Percentiles rank a stretch among this genome's conserved stretches.
Evolutionary conservation across 2,329 filamentous ascomycete genomes (phyloP).

Genomic region (Penicillium palitans): DNA sequence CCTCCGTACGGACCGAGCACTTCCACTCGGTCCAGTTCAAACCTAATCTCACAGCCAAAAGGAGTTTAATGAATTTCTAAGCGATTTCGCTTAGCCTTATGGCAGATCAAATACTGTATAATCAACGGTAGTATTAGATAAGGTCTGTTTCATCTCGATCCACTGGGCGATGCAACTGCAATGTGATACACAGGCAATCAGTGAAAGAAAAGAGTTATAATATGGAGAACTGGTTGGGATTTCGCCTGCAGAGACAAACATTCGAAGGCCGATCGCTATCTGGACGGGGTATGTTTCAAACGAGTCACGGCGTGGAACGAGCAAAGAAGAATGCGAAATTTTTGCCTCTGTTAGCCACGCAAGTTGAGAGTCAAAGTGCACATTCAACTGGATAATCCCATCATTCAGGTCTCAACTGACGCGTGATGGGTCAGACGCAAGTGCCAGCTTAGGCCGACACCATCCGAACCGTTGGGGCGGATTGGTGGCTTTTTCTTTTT

Average conservation of each 20-base stretch:
- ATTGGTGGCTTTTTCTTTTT: neutral
- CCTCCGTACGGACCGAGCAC: neutral
- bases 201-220: neutral
- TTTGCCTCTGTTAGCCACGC: constrained; percentile 2
- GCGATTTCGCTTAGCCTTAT: constrained; percentile 1
- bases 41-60: neutral
- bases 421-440: constrained; percentile 35
- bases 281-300: constrained; percentile 6
- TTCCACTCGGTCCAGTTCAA: constrained; percentile 7
- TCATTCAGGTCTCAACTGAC: constrained; percentile 26
- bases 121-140: neutral
- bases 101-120: constrained; percentile 7
- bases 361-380: neutral
- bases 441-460: constrained; percentile 2
- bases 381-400: constrained; percentile 9
- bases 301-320: constrained; percentile 5
- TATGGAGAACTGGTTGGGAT: neutral
- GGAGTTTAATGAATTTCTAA: constrained; percentile 2
- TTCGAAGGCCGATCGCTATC: constrained; percentile 10
- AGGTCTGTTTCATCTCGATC: neutral
- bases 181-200: constrained; percentile 7
- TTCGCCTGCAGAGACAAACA: constrained; percentile 8
- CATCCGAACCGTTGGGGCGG: constrained; percentile 12
- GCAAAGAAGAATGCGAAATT: constrained; percentile 5
- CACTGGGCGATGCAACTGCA: constrained; percentile 1